These are phyloP conservation scores for Saccharum spontaneum DNA, from an alignment of 176 grass and related monocot genomes.

Conservation along the genomic window DNA sequence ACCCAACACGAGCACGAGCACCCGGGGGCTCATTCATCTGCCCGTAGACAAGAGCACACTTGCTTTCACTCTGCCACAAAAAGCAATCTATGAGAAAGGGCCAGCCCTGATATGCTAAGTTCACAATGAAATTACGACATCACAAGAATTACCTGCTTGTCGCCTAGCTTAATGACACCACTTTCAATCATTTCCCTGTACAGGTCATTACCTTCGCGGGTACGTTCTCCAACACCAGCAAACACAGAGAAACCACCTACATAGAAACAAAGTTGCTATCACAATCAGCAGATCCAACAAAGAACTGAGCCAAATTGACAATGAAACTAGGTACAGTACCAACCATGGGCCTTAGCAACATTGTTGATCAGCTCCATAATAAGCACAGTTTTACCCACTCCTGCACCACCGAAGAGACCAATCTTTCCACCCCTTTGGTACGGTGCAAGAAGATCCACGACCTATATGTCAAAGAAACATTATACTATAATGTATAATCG, in stretches of 20 bases:
- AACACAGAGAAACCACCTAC: conserved; percentile 99
- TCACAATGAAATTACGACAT: neutral
- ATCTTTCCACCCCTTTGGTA: conserved; percentile 98
- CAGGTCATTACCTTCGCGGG: conserved; percentile 93
- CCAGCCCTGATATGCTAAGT: neutral
- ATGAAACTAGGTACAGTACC: conserved; percentile 20
- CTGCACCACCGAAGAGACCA: conserved; percentile 95
- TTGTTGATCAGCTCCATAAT: conserved; percentile 99
- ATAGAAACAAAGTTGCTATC: neutral
- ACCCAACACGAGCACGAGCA: conserved; percentile 91
- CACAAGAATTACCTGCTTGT: conserved; percentile 61
- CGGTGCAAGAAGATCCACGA: conserved; percentile 91
- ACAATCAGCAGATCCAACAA: conserved; percentile 15
- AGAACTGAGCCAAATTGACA: neutral
- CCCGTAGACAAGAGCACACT: conserved; percentile 91
- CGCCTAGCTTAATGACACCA: conserved; percentile 97
- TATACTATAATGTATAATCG: neutral
- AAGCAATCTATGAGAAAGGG: neutral
- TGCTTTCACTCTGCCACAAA: conserved; percentile 73
- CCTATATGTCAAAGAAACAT: conserved; percentile 46
- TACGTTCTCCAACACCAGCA: conserved; percentile 91
- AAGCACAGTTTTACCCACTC: conserved; percentile 97
- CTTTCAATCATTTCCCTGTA: conserved; percentile 99
- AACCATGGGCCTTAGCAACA: conserved; percentile 94
- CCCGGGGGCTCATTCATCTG: conserved; percentile 98